Evolutionary conservation across 2,329 filamentous ascomycete species (phyloP), one percentile per base, ranked within the genome.

Genomic region (Aureobasidium uvarum): DNA sequence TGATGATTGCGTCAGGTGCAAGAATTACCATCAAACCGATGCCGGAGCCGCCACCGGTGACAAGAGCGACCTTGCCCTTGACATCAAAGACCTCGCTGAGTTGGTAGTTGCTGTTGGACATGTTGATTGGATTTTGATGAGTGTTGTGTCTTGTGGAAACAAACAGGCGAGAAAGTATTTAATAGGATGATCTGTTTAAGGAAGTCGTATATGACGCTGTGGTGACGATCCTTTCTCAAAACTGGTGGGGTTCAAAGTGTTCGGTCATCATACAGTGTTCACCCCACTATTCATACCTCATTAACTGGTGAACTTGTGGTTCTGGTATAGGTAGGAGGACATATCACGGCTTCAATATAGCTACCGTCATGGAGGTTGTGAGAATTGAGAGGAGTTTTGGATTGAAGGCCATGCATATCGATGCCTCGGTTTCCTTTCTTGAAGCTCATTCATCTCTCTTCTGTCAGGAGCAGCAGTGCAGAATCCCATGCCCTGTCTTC

Each of bases 41-140:
- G 8, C 80, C 80, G 3, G 76, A 79, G 14, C 80, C 79, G 38
- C 79, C 80, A 33, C 78, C 79, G 14, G 79, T 81, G 18, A 82
- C 75, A 45, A 81, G 74, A 45, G 78, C 76, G 62, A 76, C 71
- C 71, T 75, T 77, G 64, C 72, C 73, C 69, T 74, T 76, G 68
- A 77, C 72, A 64, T 76, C 74, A 71, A 79, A 79, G 54, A 78
- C 63, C 11, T 50, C 20, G 71, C 68, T n/a, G 33, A 62, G 58
- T 23, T 62, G 58, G 36, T 31, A 62, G 60, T 76, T 76, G 72
- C 74, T 75, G 67, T 54, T 65, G 7, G 62, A 58, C 62, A 65
- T 36, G 6, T 28, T 14, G 16, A 28, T 25, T 48, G 10, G 13
- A 16, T 1, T 45, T 7, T 31, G 25, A 10, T 41, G 39, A 45